These are phyloP conservation scores for Magnusiomyces sp. DNA, from an alignment of 1,139 yeast genomes.

Conservation along the genomic window DNA sequence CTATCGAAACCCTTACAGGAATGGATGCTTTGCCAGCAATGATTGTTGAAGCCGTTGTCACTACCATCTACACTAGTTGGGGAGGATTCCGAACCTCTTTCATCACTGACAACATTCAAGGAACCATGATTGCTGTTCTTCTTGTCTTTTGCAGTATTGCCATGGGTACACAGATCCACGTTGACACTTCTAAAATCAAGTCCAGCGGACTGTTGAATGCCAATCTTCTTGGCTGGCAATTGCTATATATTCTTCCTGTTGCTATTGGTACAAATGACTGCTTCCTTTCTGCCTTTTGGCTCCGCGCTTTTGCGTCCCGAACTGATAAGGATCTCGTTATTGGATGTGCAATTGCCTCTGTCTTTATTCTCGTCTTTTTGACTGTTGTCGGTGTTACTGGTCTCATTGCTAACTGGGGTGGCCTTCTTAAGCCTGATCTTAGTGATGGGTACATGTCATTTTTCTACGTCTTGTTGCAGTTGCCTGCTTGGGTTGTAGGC, in stretches of 20 bases:
- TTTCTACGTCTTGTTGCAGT: constrained; percentile 54
- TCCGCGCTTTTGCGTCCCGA: constrained; percentile 83
- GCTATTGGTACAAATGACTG: constrained; percentile 88
- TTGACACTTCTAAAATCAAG: constrained; percentile 54
- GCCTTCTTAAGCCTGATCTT: constrained; percentile 48
- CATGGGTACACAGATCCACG: constrained; percentile 67
- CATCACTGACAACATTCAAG: constrained; percentile 82
- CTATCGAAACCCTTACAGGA: constrained; percentile 71
- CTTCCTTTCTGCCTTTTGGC: constrained; percentile 89
- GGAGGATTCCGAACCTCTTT: constrained; percentile 91
- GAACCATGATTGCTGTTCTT: constrained; percentile 58
- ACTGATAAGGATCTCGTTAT: constrained; percentile 66
- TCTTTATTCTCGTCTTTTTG: constrained; percentile 54
- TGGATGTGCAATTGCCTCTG: constrained; percentile 67
- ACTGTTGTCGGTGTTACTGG: constrained; percentile 79
- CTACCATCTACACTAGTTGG: constrained; percentile 75
- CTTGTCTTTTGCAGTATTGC: constrained; percentile 69
- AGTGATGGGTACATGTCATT: constrained; percentile 58
- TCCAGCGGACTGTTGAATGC: constrained; percentile 58
- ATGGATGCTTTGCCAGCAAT: constrained; percentile 72
- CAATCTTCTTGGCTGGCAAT: constrained; percentile 78
- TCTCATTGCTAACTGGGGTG: constrained; percentile 85
- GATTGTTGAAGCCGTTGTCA: constrained; percentile 79
- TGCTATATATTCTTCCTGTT: constrained; percentile 70
- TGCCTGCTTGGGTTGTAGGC: constrained; percentile 87